Conservation (phyloP, 495 filamentous ascomycete genomes). For the Podospora fimiseda region DNA sequence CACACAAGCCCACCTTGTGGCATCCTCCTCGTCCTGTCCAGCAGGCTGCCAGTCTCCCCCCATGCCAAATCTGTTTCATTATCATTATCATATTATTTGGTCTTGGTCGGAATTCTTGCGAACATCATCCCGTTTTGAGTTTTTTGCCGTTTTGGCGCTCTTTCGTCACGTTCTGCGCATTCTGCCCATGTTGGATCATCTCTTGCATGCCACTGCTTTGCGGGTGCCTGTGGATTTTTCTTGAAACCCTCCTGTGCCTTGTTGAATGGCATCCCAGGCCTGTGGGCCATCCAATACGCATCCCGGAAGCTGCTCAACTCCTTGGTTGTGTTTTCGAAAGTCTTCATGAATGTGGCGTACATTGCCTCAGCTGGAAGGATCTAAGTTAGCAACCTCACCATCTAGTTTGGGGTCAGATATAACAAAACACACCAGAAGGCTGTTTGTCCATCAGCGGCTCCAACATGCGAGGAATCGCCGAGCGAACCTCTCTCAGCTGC, state of each 20-base stretch:
- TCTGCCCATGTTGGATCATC: slow-evolving; percentile 46
- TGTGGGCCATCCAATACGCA: slow-evolving; percentile 33
- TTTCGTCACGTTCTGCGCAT: no score
- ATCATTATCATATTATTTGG: no score
- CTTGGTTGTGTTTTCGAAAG: slow-evolving; percentile 29
- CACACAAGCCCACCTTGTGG: no score
- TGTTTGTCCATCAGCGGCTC: slow-evolving; percentile 34
- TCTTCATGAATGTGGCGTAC: slow-evolving; percentile 32
- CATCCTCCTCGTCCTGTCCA: no score
- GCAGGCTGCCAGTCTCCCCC: no score
- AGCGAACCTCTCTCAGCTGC: slow-evolving; percentile 38
- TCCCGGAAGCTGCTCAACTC: slow-evolving; percentile 41
- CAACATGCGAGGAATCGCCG: slow-evolving; percentile 41
- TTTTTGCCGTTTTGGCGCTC: slow-evolving; percentile 7
- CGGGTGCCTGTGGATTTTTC: slow-evolving; percentile 40
- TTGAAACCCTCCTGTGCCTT: slow-evolving; percentile 38
- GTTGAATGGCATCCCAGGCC: slow-evolving; percentile 34
- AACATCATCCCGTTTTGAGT: no score
- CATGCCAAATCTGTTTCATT: no score
- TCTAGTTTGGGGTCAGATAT: not conserved
- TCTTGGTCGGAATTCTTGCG: no score
- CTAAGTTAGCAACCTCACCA: slow-evolving; percentile 8
- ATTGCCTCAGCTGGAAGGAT: slow-evolving; percentile 31
- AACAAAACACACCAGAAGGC: slow-evolving; percentile 29
- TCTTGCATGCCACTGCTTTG: slow-evolving; percentile 43